Evolutionary conservation across 1,284 basidiomycete genomes (phyloP).

Genomic region (Cutaneotrichosporon curvatum): DNA sequence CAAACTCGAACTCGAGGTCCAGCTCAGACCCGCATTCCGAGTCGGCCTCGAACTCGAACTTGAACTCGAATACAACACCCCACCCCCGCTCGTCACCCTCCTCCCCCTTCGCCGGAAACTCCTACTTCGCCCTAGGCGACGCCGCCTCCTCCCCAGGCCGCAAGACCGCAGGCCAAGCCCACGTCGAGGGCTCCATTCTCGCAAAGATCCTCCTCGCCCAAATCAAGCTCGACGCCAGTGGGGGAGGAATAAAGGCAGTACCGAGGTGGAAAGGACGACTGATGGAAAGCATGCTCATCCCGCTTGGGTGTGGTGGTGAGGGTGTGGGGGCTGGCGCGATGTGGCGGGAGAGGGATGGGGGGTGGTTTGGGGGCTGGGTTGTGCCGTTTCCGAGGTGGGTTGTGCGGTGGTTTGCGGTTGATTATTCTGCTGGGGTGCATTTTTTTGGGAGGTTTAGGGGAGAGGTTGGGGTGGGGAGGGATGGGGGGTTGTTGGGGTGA

Average conservation of each 20-base stretch:
- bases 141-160: conserved; percentile 8
- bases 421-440: conserved; percentile 14
- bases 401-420: conserved; percentile 9
- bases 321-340: conserved; percentile 5
- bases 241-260: no score
- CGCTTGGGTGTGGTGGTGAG: conserved; percentile 5
- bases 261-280: no score
- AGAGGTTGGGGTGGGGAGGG: neutral
- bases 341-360: neutral
- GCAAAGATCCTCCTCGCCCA: neutral
- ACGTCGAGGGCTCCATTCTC: neutral
- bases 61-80: no score
- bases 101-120: conserved; percentile 21
- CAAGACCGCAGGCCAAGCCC: conserved; percentile 8
- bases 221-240: neutral
- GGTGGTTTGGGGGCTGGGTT: conserved; percentile 5
- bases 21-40: no score
- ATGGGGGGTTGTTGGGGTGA: no score
- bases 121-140: conserved; percentile 40
- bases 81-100: no score
- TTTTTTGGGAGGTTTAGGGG: conserved; percentile 17
- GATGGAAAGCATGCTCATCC: neutral
- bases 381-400: conserved; percentile 3
- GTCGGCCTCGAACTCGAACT: no score
- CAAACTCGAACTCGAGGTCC: no score